Evolutionary conservation across 148 eudicot genomes (phyloP), one percentile per base, ranked within the genome.

Genomic region (Rheum nobile): DNA sequence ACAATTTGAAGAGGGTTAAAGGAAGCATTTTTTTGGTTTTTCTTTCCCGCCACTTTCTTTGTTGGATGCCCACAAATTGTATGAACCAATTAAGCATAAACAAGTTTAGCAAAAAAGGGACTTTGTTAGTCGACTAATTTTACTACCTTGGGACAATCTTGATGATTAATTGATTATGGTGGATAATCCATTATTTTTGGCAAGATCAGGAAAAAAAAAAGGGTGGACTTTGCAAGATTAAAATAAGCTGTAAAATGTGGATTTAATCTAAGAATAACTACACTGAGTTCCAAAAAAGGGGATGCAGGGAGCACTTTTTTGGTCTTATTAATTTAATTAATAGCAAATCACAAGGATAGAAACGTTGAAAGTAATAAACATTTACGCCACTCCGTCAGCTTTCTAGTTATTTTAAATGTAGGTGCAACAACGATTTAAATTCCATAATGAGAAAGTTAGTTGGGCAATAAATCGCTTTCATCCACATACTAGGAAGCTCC

Each of bases 361-460:
- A 32, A 16, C 21, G 21, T 32, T 32, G 21, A 65, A 55, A 55
- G 31, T 6, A 22, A n/a, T 21, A 22, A 55, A 35, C 37, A 1
- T 35, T 35, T 1, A 35, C 37, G 37, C 37, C 37, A 61, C 17
- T 61, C 19, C 67, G 67, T 61, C 37, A 61, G 35, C 34, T 28
- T 57, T 57, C 0, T 9, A 57, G 29, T 26, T 57, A 57, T 26
- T 57, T 26, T 24, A n/a, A 57, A 10, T 57, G 65, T 57, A 57
- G 24, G 14, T 57, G 32, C 65, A 26, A 13, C 22, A 65, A 32
- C n/a, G 38, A 65, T 65, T 32, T 28, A 61, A 65, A 65, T 34
- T 65, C 41, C 41, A 65, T 65, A 65, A 65, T 65, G 70, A 34
- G 39, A 34, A 65, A 65, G 41, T 65, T 65, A 32, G 70, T 65